Percentiles rank a stretch among this genome's conserved stretches.
Evolutionary conservation across 177 flowering plant species (phyloP).

Genomic region (Vitis hybrid): DNA sequence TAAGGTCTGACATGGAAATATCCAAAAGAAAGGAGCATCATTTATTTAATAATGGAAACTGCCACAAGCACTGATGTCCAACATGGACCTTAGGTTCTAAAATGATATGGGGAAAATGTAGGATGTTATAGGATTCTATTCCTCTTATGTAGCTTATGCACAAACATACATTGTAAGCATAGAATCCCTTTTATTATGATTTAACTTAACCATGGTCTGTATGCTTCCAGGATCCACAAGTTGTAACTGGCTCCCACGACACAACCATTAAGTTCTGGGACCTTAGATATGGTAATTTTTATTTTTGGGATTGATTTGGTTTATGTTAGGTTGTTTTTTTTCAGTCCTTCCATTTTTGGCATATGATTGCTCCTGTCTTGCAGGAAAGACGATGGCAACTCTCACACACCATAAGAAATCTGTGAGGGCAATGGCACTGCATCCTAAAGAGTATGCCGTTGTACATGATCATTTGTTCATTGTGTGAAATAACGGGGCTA

Average conservation of each 20-base stretch:
- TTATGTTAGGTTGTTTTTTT: slow-evolving; percentile 1
- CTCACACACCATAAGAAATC: slow-evolving; percentile 97
- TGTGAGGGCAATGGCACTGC: slow-evolving; percentile 92
- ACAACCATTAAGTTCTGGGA: slow-evolving; percentile 98
- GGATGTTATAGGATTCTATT: no score
- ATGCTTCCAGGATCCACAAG: slow-evolving; percentile 89
- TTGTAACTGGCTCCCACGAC: slow-evolving; percentile 97
- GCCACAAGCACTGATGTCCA: no score
- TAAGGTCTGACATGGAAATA: no score
- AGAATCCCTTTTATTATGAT: neutral
- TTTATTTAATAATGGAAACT: no score
- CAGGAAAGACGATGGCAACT: slow-evolving; percentile 89
- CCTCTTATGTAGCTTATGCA: neutral
- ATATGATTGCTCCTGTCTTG: slow-evolving; percentile 10
- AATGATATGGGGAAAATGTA: no score
- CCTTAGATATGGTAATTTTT: slow-evolving; percentile 70
- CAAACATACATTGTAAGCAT: neutral
- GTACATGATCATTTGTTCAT: slow-evolving; percentile 1
- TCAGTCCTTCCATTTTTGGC: neutral
- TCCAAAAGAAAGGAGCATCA: no score
- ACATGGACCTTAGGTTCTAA: no score
- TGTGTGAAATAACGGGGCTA: neutral
- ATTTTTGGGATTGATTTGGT: neutral
- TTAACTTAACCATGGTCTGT: neutral
- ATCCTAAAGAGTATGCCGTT: slow-evolving; percentile 81